Percentiles rank a stretch among this genome's conserved stretches.
phyloP scores from a whole-genome alignment of 345 rosid genomes.

The Bruguiera sexangula region DNA sequence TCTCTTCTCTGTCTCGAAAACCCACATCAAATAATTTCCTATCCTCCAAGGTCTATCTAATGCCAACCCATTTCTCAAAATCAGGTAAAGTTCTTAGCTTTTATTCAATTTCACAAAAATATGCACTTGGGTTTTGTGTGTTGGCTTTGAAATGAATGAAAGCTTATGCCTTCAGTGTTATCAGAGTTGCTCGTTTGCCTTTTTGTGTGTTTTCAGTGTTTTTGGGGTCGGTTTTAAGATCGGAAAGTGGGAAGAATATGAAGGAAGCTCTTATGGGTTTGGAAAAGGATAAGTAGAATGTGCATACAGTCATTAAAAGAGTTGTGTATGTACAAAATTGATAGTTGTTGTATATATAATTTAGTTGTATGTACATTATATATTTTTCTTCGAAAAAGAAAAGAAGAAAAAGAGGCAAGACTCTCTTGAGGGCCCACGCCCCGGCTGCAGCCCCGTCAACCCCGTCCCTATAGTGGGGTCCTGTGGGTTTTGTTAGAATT shows the following conservation, averaged over 20 bases:
- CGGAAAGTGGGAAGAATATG: neutral
- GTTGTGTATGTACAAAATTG: too few relatives aligned
- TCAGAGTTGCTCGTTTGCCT: neutral
- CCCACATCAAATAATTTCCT: slow-evolving; percentile 6
- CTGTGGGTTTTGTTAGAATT: neutral
- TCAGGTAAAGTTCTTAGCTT: slow-evolving; percentile 34
- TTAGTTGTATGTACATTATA: too few relatives aligned
- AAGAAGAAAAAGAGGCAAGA: too few relatives aligned
- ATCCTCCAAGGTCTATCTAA: slow-evolving; percentile 23
- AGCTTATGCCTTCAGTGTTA: neutral
- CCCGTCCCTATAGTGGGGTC: too few relatives aligned
- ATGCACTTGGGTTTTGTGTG: neutral
- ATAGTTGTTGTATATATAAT: too few relatives aligned
- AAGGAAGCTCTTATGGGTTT: neutral
- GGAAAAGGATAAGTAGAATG: too few relatives aligned
- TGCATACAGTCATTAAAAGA: too few relatives aligned
- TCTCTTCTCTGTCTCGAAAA: slow-evolving; percentile 14
- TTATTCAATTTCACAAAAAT: neutral
- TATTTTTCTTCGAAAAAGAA: too few relatives aligned
- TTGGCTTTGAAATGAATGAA: neutral
- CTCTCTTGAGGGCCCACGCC: too few relatives aligned
- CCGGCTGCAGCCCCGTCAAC: too few relatives aligned
- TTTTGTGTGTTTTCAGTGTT: neutral
- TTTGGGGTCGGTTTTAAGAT: neutral
- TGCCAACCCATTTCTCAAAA: slow-evolving; percentile 33